Evolutionary conservation across 768 basidiomycete species (phyloP).

Genomic region (Podaxis sp.): DNA sequence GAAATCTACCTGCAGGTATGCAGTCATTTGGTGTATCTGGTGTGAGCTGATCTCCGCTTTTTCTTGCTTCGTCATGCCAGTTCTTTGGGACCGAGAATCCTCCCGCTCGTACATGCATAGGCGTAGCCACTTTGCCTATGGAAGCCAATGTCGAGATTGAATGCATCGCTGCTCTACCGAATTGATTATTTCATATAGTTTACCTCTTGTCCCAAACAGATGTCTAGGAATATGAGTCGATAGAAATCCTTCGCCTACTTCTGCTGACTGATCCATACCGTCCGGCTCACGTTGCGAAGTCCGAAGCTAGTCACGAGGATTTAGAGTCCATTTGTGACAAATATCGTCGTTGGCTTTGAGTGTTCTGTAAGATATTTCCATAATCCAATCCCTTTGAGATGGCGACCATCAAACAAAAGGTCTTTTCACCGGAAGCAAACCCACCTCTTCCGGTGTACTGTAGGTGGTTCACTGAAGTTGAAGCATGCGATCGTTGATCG

Average conservation of each 20-base stretch:
- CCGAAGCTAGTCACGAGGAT: neutral
- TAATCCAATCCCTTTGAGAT: neutral
- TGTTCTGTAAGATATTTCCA: neutral
- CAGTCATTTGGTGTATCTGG: neutral
- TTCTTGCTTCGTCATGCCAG: slow-evolving; percentile 21
- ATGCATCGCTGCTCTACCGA: slow-evolving; percentile 40
- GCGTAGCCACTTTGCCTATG: slow-evolving; percentile 47
- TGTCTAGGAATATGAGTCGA: neutral
- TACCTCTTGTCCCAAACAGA: neutral
- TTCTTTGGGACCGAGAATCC: slow-evolving; percentile 41
- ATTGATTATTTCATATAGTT: neutral
- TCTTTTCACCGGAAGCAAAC: slow-evolving; percentile 10
- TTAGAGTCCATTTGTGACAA: neutral
- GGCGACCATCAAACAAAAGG: slow-evolving; percentile 3
- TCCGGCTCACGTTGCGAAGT: neutral
- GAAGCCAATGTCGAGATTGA: slow-evolving; percentile 59
- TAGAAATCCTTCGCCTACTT: neutral
- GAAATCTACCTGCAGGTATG: slow-evolving; percentile 32
- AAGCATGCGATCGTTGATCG: neutral
- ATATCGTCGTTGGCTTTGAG: neutral
- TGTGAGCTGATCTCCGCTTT: neutral
- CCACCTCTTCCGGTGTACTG: slow-evolving; percentile 11
- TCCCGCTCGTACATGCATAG: slow-evolving; percentile 58
- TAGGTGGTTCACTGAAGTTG: neutral
- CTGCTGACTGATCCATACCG: neutral